These are phyloP conservation scores for Pezicula carpinea DNA, from an alignment of 2,329 filamentous ascomycete species.

Conservation along the genomic window DNA sequence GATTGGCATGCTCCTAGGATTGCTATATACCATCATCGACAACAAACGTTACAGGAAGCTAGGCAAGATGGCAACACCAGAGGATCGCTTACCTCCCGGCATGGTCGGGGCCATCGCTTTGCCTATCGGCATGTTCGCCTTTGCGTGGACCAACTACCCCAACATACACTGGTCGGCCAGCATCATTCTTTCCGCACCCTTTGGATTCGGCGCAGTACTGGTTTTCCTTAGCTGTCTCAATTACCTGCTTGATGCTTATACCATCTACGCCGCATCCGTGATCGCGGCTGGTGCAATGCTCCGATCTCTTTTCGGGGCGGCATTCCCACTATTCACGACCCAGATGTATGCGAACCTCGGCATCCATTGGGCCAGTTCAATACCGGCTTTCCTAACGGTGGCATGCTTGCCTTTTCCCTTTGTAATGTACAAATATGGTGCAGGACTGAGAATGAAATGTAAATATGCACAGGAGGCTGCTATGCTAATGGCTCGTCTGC, in stretches of 20 bases:
- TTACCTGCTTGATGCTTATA: slow-evolving; percentile 65
- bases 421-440: slow-evolving; percentile 72
- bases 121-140: slow-evolving; percentile 71
- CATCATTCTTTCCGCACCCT: slow-evolving; percentile 39
- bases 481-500: too few species aligned
- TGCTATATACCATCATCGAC: slow-evolving; percentile 28
- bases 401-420: slow-evolving; percentile 70
- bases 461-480: slow-evolving; percentile 66
- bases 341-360: slow-evolving; percentile 49
- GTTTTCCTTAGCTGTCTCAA: slow-evolving; percentile 61
- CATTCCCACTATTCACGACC: slow-evolving; percentile 68
- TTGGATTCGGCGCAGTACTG: slow-evolving; percentile 45
- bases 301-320: slow-evolving; percentile 66
- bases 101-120: slow-evolving; percentile 70
- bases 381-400: slow-evolving; percentile 71
- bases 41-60: slow-evolving; percentile 41
- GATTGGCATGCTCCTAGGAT: slow-evolving; percentile 28
- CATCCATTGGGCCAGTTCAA: slow-evolving; percentile 69
- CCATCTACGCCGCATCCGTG: slow-evolving; percentile 72
- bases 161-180: slow-evolving; percentile 56
- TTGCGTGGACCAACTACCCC: slow-evolving; percentile 55
- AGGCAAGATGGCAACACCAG: slow-evolving; percentile 45
- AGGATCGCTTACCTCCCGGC: slow-evolving; percentile 74
- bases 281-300: slow-evolving; percentile 69
- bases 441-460: slow-evolving; percentile 57